A percentile compares a stretch with the other conserved stretches of the same genome.
Evolutionary conservation across 2,329 filamentous ascomycete genomes (phyloP).

Genomic region (Tolypocladium tropicale): DNA sequence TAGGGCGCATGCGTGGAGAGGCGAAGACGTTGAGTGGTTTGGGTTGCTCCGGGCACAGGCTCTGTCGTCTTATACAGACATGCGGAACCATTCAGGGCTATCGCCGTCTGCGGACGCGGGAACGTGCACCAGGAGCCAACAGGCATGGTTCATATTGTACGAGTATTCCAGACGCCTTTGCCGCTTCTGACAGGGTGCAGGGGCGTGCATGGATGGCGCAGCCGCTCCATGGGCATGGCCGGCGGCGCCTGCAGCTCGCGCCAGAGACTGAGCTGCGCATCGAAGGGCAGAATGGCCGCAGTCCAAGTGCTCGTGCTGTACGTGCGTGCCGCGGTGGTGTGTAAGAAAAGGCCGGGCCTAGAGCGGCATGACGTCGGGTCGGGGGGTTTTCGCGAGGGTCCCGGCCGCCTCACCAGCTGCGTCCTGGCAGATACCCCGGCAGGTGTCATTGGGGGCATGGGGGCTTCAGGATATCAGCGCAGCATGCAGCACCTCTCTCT

Average conservation of each 20-base stretch:
- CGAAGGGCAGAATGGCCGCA: too few species aligned
- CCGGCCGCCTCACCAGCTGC: neutral
- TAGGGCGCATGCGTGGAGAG: neutral
- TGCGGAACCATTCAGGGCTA: neutral
- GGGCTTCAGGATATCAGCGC: neutral
- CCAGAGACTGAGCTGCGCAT: neutral
- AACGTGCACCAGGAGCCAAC: neutral
- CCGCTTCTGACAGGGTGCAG: neutral
- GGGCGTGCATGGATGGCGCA: neutral
- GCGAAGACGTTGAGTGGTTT: neutral
- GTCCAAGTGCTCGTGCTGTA: too few species aligned
- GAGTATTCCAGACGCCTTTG: neutral
- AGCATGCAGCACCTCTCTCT: neutral
- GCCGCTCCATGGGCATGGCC: neutral
- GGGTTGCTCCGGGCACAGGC: neutral
- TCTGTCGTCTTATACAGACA: neutral
- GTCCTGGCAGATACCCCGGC: neutral
- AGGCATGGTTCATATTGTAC: neutral
- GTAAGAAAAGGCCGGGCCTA: neutral
- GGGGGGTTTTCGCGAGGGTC: neutral
- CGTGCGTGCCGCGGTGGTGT: neutral
- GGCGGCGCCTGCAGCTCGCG: neutral
- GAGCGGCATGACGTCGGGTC: neutral
- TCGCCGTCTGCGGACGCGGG: neutral
- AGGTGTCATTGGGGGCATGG: neutral